Percentiles rank a stretch among this genome's conserved stretches.
These are phyloP conservation scores for Endogone sp. DNA, from an alignment of 192 early-diverging fungal genomes.

Conservation along the genomic window DNA sequence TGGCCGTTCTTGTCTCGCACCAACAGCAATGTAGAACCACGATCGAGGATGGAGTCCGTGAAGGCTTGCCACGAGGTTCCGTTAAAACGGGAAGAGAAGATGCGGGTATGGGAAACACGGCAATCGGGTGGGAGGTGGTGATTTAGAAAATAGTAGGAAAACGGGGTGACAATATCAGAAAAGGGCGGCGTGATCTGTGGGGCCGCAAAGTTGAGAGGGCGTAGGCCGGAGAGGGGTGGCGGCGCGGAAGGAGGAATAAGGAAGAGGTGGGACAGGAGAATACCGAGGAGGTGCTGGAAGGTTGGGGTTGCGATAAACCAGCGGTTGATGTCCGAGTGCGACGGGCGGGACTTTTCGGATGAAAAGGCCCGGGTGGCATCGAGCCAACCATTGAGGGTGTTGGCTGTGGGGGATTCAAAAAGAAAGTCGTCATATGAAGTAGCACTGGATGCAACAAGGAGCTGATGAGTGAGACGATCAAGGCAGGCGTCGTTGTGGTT, in stretches of 20 bases:
- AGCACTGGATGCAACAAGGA: background rate
- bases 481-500: background rate
- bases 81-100: slow-evolving; percentile 44
- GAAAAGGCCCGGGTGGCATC: background rate
- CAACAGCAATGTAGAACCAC: slow-evolving; percentile 45
- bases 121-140: slow-evolving; percentile 14
- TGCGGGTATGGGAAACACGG: slow-evolving; percentile 15
- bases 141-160: slow-evolving; percentile 34
- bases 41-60: slow-evolving; percentile 30
- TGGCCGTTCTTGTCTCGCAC: slow-evolving; percentile 49
- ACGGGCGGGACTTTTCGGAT: background rate
- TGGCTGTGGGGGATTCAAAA: background rate
- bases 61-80: slow-evolving; percentile 50
- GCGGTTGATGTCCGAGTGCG: background rate
- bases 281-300: slow-evolving; percentile 2
- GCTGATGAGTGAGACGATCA: slow-evolving; percentile 5
- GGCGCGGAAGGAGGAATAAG: background rate
- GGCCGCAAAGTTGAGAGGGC: background rate
- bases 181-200: slow-evolving; percentile 16
- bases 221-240: background rate
- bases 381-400: background rate
- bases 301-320: slow-evolving; percentile 2
- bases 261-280: slow-evolving; percentile 8
- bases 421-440: slow-evolving; percentile 1
- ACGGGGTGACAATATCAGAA: slow-evolving; percentile 30